These are phyloP conservation scores for Maudiozyma barnettii DNA, from an alignment of 805 yeast species.

Conservation along the genomic window DNA sequence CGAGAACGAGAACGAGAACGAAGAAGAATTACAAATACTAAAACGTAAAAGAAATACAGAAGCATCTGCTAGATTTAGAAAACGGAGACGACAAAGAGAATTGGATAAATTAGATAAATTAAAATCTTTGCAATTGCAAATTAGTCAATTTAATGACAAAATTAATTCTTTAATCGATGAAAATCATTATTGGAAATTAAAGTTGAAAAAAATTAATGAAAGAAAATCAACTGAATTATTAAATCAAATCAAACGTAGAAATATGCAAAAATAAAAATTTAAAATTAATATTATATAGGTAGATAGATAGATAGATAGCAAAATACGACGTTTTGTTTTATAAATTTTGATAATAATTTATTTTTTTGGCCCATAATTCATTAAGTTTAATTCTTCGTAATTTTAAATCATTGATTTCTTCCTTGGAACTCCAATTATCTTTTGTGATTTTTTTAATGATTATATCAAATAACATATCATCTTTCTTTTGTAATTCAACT, in stretches of 20 bases:
- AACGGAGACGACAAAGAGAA: constrained; percentile 30
- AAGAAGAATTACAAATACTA: background rate
- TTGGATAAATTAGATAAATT: constrained; percentile 16
- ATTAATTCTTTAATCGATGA: constrained; percentile 20
- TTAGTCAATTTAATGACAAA: constrained; percentile 15
- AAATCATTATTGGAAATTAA: constrained; percentile 24
- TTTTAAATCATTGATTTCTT: constrained; percentile 16
- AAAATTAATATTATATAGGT: no score
- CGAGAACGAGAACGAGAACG: constrained; percentile 17
- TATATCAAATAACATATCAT: constrained; percentile 8
- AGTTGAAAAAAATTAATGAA: constrained; percentile 22
- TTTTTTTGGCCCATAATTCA: constrained; percentile 27
- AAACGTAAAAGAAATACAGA: constrained; percentile 86
- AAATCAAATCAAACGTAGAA: constrained; percentile 15
- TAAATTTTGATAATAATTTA: constrained; percentile 15
- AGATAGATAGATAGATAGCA: no score
- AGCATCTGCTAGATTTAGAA: constrained; percentile 87
- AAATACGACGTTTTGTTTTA: background rate
- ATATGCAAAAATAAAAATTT: background rate
- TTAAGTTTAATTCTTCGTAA: constrained; percentile 20
- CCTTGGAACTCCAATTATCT: constrained; percentile 24
- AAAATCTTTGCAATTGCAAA: constrained; percentile 13
- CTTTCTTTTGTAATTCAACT: constrained; percentile 17
- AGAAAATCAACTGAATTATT: constrained; percentile 19
- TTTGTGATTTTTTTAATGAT: constrained; percentile 17